phyloP scores from a whole-genome alignment of 1,284 basidiomycete genomes.

The Rhodofomes roseus region DNA sequence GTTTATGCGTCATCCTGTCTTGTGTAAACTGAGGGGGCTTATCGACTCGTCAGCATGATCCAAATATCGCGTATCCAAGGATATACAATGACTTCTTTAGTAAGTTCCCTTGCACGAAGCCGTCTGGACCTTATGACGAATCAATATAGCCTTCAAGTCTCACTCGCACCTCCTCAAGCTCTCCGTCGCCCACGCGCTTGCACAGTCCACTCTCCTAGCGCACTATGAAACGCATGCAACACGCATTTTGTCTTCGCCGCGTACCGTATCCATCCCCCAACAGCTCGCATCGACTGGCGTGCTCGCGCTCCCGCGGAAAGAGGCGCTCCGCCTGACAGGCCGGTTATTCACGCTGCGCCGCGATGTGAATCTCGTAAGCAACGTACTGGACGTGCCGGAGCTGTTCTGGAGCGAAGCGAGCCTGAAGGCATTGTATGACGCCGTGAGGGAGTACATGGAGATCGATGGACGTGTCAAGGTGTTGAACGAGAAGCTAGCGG shows the following conservation, averaged over 20 bases:
- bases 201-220: conserved; percentile 90
- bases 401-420: conserved; percentile 95
- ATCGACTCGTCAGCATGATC: conserved; percentile 65
- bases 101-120: conserved; percentile 31
- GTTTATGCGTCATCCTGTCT: conserved; percentile 20
- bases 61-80: conserved; percentile 77
- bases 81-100: conserved; percentile 94
- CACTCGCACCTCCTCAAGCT: conserved; percentile 84
- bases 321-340: conserved; percentile 84
- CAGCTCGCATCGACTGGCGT: conserved; percentile 81
- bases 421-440: conserved; percentile 86
- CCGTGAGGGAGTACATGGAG: conserved; percentile 94
- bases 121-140: neutral
- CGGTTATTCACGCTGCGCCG: conserved; percentile 85
- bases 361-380: conserved; percentile 90
- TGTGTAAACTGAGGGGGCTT: neutral
- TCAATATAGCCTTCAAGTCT: conserved; percentile 74
- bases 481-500: conserved; percentile 85
- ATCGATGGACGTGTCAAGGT: conserved; percentile 83
- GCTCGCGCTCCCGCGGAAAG: conserved; percentile 73
- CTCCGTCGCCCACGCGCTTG: conserved; percentile 92
- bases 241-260: conserved; percentile 75
- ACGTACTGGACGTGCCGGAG: conserved; percentile 94
- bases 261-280: conserved; percentile 77
- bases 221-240: conserved; percentile 85